phyloP scores from a whole-genome alignment of 345 rosid species.

The Rhizophora apiculata region DNA sequence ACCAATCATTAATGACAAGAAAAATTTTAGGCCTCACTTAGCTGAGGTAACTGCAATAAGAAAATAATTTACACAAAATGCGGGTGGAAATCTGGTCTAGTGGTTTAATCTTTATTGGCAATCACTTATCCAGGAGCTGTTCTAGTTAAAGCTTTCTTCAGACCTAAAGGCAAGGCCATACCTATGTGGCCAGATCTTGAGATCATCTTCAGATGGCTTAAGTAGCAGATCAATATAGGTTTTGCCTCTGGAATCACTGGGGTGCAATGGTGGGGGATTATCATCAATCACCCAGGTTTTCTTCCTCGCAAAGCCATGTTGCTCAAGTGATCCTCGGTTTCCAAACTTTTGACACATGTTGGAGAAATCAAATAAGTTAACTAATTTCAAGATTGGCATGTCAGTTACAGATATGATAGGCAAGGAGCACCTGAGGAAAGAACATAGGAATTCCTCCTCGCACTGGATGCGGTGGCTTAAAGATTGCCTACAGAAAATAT shows the following conservation, averaged over 20 bases:
- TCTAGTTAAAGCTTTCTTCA: too few species aligned
- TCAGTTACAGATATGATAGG: background rate
- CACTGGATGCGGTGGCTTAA: constrained; percentile 71
- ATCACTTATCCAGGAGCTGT: too few species aligned
- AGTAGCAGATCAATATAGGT: constrained; percentile 67
- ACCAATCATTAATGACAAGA: background rate
- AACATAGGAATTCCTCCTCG: constrained; percentile 95
- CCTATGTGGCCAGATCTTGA: constrained; percentile 89
- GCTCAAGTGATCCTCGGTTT: constrained; percentile 69
- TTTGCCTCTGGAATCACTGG: constrained; percentile 52
- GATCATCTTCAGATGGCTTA: constrained; percentile 76
- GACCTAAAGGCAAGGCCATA: constrained; percentile 6
- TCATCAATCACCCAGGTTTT: constrained; percentile 72
- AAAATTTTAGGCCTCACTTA: background rate
- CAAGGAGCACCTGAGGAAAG: constrained; percentile 73
- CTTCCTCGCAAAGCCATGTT: constrained; percentile 96
- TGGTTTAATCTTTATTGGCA: too few species aligned
- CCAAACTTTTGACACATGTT: constrained; percentile 53
- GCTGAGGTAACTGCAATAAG: background rate
- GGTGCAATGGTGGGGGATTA: constrained; percentile 60
- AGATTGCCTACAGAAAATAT: constrained; percentile 49
- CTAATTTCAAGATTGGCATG: background rate
- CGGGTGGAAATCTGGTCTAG: too few species aligned
- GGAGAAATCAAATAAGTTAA: constrained; percentile 13
- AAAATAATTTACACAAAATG: background rate